Evolutionary conservation across 129 eudicot genomes (phyloP).

Genomic region (Tanacetum coccineum): DNA sequence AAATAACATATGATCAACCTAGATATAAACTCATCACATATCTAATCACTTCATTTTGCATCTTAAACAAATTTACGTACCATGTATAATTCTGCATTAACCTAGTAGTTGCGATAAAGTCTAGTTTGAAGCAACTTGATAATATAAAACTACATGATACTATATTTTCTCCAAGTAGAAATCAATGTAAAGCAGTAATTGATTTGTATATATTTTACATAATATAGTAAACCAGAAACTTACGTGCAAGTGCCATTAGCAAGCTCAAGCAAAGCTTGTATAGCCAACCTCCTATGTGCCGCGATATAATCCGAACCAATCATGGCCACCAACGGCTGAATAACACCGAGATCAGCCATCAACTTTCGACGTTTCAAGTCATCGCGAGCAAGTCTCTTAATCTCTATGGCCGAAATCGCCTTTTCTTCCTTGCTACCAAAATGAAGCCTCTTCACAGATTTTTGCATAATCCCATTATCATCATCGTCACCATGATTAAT

Average conservation of each 20-base stretch:
- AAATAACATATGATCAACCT: too few species aligned
- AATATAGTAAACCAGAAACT: conserved; percentile 25
- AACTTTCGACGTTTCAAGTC: conserved; percentile 47
- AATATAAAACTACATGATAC: too few species aligned
- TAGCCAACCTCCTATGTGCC: conserved; percentile 53
- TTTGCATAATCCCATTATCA: conserved; percentile 44
- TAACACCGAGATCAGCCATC: conserved; percentile 92
- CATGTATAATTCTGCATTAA: too few species aligned
- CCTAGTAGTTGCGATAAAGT: too few species aligned
- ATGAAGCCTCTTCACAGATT: conserved; percentile 78
- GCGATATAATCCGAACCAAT: conserved; percentile 45
- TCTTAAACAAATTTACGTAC: too few species aligned
- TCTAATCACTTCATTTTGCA: too few species aligned
- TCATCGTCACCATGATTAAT: conserved; percentile 12
- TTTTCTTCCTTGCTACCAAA: conserved; percentile 84
- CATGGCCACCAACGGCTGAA: conserved; percentile 87
- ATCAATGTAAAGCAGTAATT: not conserved
- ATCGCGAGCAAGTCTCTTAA: conserved; percentile 51
- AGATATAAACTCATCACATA: too few species aligned
- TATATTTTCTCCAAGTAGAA: not conserved
- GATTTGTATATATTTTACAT: not conserved
- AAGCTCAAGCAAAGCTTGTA: conserved; percentile 62
- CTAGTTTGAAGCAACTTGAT: too few species aligned
- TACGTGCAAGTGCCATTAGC: conserved; percentile 85
- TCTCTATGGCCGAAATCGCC: conserved; percentile 58